Evolutionary conservation across 495 filamentous ascomycete species (phyloP).

Genomic region (Neurospora sp.): DNA sequence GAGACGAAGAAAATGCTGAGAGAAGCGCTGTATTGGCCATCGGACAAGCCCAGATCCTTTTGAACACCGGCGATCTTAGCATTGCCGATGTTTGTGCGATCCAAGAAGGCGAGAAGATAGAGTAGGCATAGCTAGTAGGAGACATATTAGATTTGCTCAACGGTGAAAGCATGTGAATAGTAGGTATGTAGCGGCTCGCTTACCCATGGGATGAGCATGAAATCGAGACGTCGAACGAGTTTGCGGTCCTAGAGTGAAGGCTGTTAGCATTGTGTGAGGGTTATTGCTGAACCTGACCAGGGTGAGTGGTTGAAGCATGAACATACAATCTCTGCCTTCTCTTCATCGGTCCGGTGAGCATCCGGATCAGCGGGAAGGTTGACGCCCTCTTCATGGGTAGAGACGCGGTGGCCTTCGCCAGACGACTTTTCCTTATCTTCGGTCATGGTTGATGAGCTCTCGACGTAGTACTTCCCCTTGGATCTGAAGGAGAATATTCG

Average conservation of each 20-base stretch:
- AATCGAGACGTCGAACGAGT: slow-evolving; percentile 61
- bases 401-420: slow-evolving; percentile 19
- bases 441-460: slow-evolving; percentile 12
- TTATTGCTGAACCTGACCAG: neutral
- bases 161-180: too few species aligned
- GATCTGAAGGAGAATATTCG: slow-evolving; percentile 2
- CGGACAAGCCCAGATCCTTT: slow-evolving; percentile 48
- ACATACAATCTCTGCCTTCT: slow-evolving; percentile 57
- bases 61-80: slow-evolving; percentile 70
- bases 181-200: slow-evolving; percentile 1
- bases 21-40: slow-evolving; percentile 56
- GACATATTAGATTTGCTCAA: neutral
- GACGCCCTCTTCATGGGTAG: slow-evolving; percentile 15
- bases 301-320: neutral
- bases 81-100: slow-evolving; percentile 80
- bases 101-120: slow-evolving; percentile 78
- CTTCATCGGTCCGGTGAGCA: slow-evolving; percentile 54
- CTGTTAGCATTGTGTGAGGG: neutral
- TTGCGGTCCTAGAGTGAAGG: slow-evolving; percentile 45
- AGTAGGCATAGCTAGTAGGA: slow-evolving; percentile 59
- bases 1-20: slow-evolving; percentile 89
- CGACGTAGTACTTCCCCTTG: slow-evolving; percentile 8
- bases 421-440: slow-evolving; percentile 19
- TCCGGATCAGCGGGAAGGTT: slow-evolving; percentile 48
- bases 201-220: slow-evolving; percentile 64